A percentile compares a stretch with the other conserved stretches of the same genome.
These are phyloP conservation scores for Penicillium coprophilum DNA, from an alignment of 495 filamentous ascomycete genomes.

Conservation along the genomic window DNA sequence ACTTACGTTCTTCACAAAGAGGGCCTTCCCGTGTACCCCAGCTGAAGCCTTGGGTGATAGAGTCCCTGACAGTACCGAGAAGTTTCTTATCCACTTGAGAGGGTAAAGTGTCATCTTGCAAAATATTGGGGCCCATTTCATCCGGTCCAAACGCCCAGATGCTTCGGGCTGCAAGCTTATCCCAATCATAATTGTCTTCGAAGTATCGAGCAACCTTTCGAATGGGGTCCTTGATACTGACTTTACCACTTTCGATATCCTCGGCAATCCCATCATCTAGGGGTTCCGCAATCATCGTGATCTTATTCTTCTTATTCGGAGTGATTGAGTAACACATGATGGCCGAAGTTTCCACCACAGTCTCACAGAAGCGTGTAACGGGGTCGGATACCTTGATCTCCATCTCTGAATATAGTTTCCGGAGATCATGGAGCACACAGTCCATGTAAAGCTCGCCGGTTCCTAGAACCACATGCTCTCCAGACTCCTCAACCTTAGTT, in stretches of 20 bases:
- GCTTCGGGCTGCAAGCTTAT: slow-evolving; percentile 86
- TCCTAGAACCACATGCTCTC: slow-evolving; percentile 91
- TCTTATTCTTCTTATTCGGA: slow-evolving; percentile 98
- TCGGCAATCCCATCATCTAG: slow-evolving; percentile 92
- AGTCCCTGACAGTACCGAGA: slow-evolving; percentile 83
- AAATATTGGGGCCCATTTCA: slow-evolving; percentile 90
- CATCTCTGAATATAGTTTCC: slow-evolving; percentile 95
- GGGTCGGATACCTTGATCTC: slow-evolving; percentile 98
- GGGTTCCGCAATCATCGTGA: slow-evolving; percentile 97
- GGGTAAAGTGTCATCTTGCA: slow-evolving; percentile 94
- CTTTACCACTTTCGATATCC: slow-evolving; percentile 88
- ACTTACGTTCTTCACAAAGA: slow-evolving; percentile 96
- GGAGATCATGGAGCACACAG: slow-evolving; percentile 93
- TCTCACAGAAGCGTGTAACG: slow-evolving; percentile 96
- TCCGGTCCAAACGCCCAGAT: slow-evolving; percentile 99
- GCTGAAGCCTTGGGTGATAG: slow-evolving; percentile 89
- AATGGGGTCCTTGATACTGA: slow-evolving; percentile 89
- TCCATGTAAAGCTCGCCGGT: slow-evolving; percentile 99
- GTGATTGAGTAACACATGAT: slow-evolving; percentile 98
- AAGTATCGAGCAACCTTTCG: slow-evolving; percentile 95
- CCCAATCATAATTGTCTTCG: slow-evolving; percentile 96
- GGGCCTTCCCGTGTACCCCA: slow-evolving; percentile 96
- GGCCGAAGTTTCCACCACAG: slow-evolving; percentile 93
- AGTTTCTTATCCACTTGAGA: slow-evolving; percentile 87
- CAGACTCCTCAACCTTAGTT: slow-evolving; percentile 98